Base-by-base conservation (phyloP, 2,329 filamentous ascomycete genomes). In the Aspergillus sp. region DNA sequence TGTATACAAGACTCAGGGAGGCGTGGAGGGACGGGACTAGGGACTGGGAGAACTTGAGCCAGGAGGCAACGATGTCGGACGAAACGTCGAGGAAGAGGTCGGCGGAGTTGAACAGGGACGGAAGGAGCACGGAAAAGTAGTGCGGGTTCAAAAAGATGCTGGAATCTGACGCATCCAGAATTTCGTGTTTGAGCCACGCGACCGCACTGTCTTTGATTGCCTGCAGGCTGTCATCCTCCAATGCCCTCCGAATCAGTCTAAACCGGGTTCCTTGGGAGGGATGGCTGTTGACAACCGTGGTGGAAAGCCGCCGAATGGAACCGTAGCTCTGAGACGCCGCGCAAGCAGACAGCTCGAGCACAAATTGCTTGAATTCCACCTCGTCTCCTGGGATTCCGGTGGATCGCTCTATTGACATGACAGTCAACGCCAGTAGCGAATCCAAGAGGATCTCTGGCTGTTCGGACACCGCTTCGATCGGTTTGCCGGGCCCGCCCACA, bases 121-220 rank as follows among this genome's bases (percentile, higher is more conserved):
- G 65, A 14, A 71, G 66, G 2, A 75, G 53, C 15, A 49, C 44
- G 30, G 52, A 55, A 22, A 64, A 58, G 30, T 59, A 52, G n/a
- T 55, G 44, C 1, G 55, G 51, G 19, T 60, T 44, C 8, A 48
- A 47, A 42, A 64, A 65, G 13, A 59, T 36, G 31, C 41, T 50
- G 6, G 41, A 28, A 10, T 48, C 43, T 3, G 39, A 20, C 4
- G 42, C 33, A 42, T 68, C 62, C 4, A 77, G 60, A 0, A 74
- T 69, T 46, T 77, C 74, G 25, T 72, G 63, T 46, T 76, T 78
- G 20, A 78, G 57, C 74, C 74, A 78, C 20, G 68, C 66, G 4
- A 78, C 67, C 2, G 73, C 74, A 26, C 67, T 68, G 22, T 72
- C 70, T 44, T 72, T 73, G 24, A 73, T 63, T 11, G 71, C 70